Base-by-base conservation (phyloP, 2,329 filamentous ascomycete genomes). In the Diaporthe capsici region DNA sequence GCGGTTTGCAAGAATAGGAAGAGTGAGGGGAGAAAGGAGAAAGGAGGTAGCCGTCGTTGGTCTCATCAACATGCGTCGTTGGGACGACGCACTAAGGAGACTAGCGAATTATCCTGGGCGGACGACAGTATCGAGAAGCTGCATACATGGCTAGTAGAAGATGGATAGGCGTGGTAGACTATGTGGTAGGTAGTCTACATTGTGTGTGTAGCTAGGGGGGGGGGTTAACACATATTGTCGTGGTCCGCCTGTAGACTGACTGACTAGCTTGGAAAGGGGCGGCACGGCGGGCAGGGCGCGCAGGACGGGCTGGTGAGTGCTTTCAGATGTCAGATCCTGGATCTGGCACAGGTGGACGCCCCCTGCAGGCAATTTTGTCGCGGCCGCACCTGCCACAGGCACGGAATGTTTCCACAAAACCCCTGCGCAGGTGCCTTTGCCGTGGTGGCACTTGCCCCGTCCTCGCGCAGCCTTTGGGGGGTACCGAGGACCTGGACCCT, bases 401-500 rank as follows among this genome's bases (percentile, higher is more conserved):
- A 68, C 47, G 63, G 63, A 53, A 39, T 53, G 63, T 39, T 53
- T 53, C 47, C 63, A 68, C 22, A 47, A 51, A 39, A 17, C 63
- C 63, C 63, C 63, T 53, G 63, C 15, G 28, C 9, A 37, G 61
- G 61, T 67, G 42, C 10, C 37, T 12, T 12, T 51, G 47, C 63
- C 31, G 47, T n/a, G 39, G 63, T 68, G 44, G 63, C 31, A 25
- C 31, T 39, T 39, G 31, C 28, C 47, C 47, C 31, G n/a, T 53
- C 63, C 22, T 53, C 22, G 25, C 25, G 47, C 47, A 51, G 47
- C 20, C 13, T 37, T 31, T 4, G 42, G n/a, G 49, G 28, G 25
- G 8, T 67, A 67, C 65, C 65, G 65, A 53, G 47, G 47, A 68
- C 65, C 65, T 51, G 63, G 63, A 68, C 63, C 63, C 47, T 68